Conservation (phyloP, 129 eudicot species). For the Flaveria ramosissima region DNA sequence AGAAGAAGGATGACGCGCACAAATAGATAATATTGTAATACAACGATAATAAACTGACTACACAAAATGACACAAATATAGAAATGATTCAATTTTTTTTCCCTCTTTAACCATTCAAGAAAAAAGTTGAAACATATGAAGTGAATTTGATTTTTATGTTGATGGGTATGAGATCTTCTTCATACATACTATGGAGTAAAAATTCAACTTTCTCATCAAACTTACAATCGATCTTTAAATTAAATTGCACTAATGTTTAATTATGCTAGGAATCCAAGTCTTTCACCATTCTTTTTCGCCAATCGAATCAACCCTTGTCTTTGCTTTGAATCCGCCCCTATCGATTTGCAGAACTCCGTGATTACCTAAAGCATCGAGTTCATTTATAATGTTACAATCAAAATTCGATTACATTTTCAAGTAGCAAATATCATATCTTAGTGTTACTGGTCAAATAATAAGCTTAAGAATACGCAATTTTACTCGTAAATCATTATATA, state of each 20-base stretch:
- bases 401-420: not conserved
- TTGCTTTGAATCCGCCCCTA: conserved; percentile 94
- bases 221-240: conserved; percentile 4
- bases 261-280: conserved; percentile 76
- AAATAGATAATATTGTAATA: too few relatives aligned
- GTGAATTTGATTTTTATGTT: conserved; percentile 1
- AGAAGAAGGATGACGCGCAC: too few relatives aligned
- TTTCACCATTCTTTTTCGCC: conserved; percentile 97
- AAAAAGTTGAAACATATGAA: not conserved
- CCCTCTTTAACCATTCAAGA: too few relatives aligned
- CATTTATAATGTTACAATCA: conserved; percentile 1
- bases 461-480: not conserved
- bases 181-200: conserved; percentile 23
- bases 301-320: conserved; percentile 93
- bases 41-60: too few relatives aligned
- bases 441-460: not conserved
- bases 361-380: conserved; percentile 60
- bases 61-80: too few relatives aligned
- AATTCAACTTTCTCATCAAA: conserved; percentile 34
- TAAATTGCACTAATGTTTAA: conserved; percentile 35
- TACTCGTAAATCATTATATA: not conserved
- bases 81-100: too few relatives aligned
- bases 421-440: not conserved
- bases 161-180: conserved; percentile 4
- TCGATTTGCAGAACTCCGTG: conserved; percentile 92